Base-by-base conservation (phyloP, 345 rosid species). In the Salix suchowensis region DNA sequence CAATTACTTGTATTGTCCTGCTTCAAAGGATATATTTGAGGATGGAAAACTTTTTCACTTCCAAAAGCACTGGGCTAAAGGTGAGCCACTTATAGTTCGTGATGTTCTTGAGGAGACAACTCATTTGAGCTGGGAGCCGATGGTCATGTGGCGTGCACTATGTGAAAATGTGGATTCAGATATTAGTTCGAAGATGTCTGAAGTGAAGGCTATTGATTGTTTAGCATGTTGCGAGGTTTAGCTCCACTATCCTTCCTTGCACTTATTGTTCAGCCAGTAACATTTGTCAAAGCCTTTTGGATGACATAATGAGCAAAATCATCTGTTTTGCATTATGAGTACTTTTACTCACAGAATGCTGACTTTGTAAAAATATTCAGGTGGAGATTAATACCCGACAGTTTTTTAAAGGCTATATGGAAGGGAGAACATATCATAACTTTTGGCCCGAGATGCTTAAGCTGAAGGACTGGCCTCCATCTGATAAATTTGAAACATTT, bases 391-490 rank as follows among this genome's bases (percentile, higher is more conserved):
- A 82, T 78, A 84, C 94, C 36, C 81, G 79, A 5, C 87, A 76
- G 42, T 93, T 95, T 87, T 91, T 93, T 84, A 79, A 91, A 81
- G 98, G 98, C 54, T 95, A 95, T 78, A 76, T 19, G 6, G 84
- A 88, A 79, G 98, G 98, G 71, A 91, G 97, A 84, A 84, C 68
- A 8, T 95, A 90, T 77, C 5, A 9, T 0, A 93, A 93, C 87
- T 86, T 86, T 50, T 95, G 98, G 98, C 98, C 98, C 8, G 88
- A 87, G 87, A 93, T 95, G 96, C 86, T 95, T 74, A 95, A 95
- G 88, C 87, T 95, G 12, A 95, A 95, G 78, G 98, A 95, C 77
- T 95, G 98, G 98, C 98, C 98, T 67, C 98, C 98, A 72, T 90
- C 96, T 0, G 89, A 95, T 80, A 89, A 87, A 74, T 93, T 95